Evolutionary conservation across 2,329 filamentous ascomycete genomes (phyloP).

Genomic region (Beauveria pseudobassiana): DNA sequence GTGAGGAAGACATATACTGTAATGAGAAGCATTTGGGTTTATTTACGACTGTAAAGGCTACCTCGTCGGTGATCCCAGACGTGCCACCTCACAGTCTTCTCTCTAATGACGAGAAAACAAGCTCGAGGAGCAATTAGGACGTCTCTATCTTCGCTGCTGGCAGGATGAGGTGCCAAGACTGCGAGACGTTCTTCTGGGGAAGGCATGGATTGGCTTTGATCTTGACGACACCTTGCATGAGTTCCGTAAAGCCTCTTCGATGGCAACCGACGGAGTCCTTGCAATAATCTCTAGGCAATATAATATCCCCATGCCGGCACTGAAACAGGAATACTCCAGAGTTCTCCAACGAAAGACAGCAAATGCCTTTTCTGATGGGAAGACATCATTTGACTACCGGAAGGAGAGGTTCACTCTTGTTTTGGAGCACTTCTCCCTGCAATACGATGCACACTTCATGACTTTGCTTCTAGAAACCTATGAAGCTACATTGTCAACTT

Average conservation of each 20-base stretch:
- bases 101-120: neutral
- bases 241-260: slow-evolving; percentile 32
- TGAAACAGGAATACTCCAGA: neutral
- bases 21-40: neutral
- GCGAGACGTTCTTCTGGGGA: slow-evolving; percentile 14
- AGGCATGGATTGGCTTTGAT: slow-evolving; percentile 37
- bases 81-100: neutral
- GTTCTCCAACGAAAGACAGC: slow-evolving; percentile 21
- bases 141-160: neutral
- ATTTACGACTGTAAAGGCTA: neutral
- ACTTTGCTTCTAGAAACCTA: neutral
- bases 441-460: slow-evolving; percentile 17
- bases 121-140: neutral
- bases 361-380: slow-evolving; percentile 36
- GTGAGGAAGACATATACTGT: neutral
- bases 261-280: slow-evolving; percentile 28
- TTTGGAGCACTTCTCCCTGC: slow-evolving; percentile 21
- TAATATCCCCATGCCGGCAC: neutral
- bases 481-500: neutral
- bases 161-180: slow-evolving; percentile 3
- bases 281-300: neutral
- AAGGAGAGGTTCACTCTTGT: slow-evolving; percentile 22
- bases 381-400: slow-evolving; percentile 34
- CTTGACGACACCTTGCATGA: slow-evolving; percentile 42
- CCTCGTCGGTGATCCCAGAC: neutral